A percentile compares a stretch with the other conserved stretches of the same genome.
These are phyloP conservation scores for Saccharomyces pastorianus DNA, from an alignment of 1,139 yeast genomes.

Conservation along the genomic window DNA sequence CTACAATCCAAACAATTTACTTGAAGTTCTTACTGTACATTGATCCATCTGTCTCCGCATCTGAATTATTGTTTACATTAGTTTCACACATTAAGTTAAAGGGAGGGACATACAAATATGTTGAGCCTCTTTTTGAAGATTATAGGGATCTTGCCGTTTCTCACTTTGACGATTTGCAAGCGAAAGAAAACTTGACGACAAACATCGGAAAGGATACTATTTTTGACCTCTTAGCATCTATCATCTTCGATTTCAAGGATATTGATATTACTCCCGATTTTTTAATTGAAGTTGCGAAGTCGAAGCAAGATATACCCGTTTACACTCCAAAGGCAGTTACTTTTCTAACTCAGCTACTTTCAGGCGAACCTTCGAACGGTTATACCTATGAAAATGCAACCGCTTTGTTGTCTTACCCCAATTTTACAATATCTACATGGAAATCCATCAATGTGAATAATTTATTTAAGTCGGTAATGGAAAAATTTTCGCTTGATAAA, in stretches of 20 bases:
- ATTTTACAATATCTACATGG: slow-evolving; percentile 14
- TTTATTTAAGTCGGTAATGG: slow-evolving; percentile 14
- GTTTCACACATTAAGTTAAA: slow-evolving; percentile 19
- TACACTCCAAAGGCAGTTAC: background rate
- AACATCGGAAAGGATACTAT: slow-evolving; percentile 8
- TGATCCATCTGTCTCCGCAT: slow-evolving; percentile 23
- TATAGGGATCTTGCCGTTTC: slow-evolving; percentile 17
- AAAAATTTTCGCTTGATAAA: slow-evolving; percentile 21
- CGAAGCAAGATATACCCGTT: slow-evolving; percentile 3
- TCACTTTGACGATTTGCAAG: slow-evolving; percentile 8
- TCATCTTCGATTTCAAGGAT: slow-evolving; percentile 15
- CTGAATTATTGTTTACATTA: slow-evolving; percentile 32
- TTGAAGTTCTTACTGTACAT: slow-evolving; percentile 39
- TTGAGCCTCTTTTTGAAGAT: slow-evolving; percentile 13
- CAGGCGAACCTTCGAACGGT: background rate
- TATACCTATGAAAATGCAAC: slow-evolving; percentile 1
- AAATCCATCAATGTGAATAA: slow-evolving; percentile 15
- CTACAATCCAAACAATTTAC: slow-evolving; percentile 43
- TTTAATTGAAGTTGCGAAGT: slow-evolving; percentile 27
- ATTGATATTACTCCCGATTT: slow-evolving; percentile 16
- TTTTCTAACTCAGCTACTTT: background rate
- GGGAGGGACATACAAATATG: slow-evolving; percentile 13
- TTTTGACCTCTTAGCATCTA: slow-evolving; percentile 11
- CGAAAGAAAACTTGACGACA: slow-evolving; percentile 1
- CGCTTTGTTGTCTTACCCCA: slow-evolving; percentile 9